phyloP scores from a whole-genome alignment of 169 alveolate genomes.

The Cryptosporidium tyzzeri region DNA sequence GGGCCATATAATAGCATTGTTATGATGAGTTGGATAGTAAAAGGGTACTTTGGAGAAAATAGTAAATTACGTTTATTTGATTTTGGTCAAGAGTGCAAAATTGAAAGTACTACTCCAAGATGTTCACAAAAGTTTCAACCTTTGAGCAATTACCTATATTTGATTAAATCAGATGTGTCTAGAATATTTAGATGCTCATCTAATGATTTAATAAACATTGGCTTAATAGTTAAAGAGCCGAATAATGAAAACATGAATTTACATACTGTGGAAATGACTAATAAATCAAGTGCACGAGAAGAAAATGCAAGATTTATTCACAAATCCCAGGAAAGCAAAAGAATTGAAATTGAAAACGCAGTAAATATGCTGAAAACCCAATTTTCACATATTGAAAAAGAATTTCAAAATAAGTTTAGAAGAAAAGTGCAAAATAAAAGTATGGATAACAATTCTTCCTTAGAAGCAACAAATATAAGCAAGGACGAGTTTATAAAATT shows the following conservation, averaged over 20 bases:
- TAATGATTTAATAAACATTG: neutral
- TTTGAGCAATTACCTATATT: neutral
- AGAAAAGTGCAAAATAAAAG: neutral
- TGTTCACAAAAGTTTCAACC: neutral
- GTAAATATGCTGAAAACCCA: constrained; percentile 5
- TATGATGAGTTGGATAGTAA: constrained; percentile 80
- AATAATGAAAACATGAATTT: neutral
- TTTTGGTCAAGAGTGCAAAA: neutral
- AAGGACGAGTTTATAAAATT: constrained; percentile 26
- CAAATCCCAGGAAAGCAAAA: neutral
- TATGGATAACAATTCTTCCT: neutral
- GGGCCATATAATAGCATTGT: constrained; percentile 81
- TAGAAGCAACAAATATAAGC: neutral
- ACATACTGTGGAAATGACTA: neutral
- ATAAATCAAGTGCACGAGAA: neutral
- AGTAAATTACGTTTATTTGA: constrained; percentile 78
- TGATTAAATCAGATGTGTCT: constrained; percentile 54
- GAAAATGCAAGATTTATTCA: neutral
- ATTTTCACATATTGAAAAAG: constrained; percentile 33
- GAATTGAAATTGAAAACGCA: constrained; percentile 17
- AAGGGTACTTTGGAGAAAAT: constrained; percentile 78
- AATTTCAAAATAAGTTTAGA: constrained; percentile 16
- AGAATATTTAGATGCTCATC: constrained; percentile 32
- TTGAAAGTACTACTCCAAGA: neutral
- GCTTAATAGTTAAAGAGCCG: neutral